These are phyloP conservation scores for Wickerhamomyces subpelliculosus DNA, from an alignment of 805 yeast genomes.

Conservation along the genomic window DNA sequence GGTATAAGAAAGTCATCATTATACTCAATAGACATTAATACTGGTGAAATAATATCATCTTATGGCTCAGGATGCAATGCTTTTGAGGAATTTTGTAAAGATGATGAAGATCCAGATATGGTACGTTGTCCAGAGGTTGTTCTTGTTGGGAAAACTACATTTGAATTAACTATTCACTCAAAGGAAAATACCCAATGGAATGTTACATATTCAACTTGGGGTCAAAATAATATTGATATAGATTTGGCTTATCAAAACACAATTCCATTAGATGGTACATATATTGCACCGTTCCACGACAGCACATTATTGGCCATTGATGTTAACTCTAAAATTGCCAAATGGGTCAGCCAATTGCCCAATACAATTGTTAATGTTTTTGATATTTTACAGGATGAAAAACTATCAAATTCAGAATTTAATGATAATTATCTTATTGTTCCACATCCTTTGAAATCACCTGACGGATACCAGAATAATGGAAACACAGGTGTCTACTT, in stretches of 20 bases:
- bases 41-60: slow-evolving; percentile 66
- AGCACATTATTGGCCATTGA: slow-evolving; percentile 72
- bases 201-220: slow-evolving; percentile 84
- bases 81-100: slow-evolving; percentile 3
- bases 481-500: slow-evolving; percentile 50
- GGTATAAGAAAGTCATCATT: slow-evolving; percentile 76
- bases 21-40: slow-evolving; percentile 61
- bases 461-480: slow-evolving; percentile 14
- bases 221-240: slow-evolving; percentile 76
- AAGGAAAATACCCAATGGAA: slow-evolving; percentile 71
- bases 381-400: slow-evolving; percentile 48
- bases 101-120: slow-evolving; percentile 1
- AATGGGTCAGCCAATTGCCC: slow-evolving; percentile 74
- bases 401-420: slow-evolving; percentile 5
- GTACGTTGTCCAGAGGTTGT: slow-evolving; percentile 31
- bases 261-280: slow-evolving; percentile 62
- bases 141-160: slow-evolving; percentile 64
- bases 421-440: slow-evolving; percentile 38
- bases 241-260: slow-evolving; percentile 41
- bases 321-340: slow-evolving; percentile 57
- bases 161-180: slow-evolving; percentile 71
- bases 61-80: slow-evolving; percentile 43
- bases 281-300: slow-evolving; percentile 81
- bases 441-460: slow-evolving; percentile 57
- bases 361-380: slow-evolving; percentile 70